phyloP scores from a whole-genome alignment of 2,329 filamentous ascomycete genomes.

The Trichoderma polysporum region DNA sequence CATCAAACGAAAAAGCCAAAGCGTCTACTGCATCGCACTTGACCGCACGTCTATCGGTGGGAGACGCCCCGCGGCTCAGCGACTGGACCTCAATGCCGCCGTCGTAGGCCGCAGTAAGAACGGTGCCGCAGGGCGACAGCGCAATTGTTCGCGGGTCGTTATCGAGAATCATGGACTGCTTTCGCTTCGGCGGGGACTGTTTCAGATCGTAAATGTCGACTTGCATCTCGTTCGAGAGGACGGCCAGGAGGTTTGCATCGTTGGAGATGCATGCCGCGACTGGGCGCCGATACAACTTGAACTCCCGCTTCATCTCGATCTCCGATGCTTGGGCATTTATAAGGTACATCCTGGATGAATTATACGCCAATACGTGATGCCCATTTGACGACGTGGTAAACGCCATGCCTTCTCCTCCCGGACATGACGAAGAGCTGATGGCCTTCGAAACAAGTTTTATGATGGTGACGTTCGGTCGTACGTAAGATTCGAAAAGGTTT shows the following conservation, averaged over 20 bases:
- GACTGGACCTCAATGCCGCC: constrained; percentile 87
- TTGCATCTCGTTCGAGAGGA: constrained; percentile 78
- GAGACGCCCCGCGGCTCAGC: constrained; percentile 60
- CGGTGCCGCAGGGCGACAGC: constrained; percentile 76
- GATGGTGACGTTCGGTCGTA: constrained; percentile 67
- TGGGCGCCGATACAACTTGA: constrained; percentile 76
- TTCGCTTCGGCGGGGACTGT: constrained; percentile 63
- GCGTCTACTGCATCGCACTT: constrained; percentile 76
- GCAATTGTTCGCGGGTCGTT: constrained; percentile 76
- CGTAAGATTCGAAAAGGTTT: constrained; percentile 74
- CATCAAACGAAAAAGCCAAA: constrained; percentile 73
- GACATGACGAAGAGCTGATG: constrained; percentile 79
- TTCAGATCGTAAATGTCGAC: constrained; percentile 80
- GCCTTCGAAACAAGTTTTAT: constrained; percentile 81
- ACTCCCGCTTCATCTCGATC: constrained; percentile 68
- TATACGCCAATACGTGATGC: constrained; percentile 74
- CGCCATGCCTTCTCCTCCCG: constrained; percentile 81
- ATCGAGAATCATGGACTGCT: constrained; percentile 74
- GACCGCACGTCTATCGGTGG: constrained; percentile 70
- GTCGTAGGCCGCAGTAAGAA: constrained; percentile 81
- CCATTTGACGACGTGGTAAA: constrained; percentile 78
- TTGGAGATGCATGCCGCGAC: constrained; percentile 76
- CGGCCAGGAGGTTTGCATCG: constrained; percentile 72
- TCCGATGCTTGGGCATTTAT: constrained; percentile 63
- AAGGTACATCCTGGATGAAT: constrained; percentile 80